Base-by-base conservation (phyloP, 169 alveolate genomes). In the Theileria orientalis region DNA sequence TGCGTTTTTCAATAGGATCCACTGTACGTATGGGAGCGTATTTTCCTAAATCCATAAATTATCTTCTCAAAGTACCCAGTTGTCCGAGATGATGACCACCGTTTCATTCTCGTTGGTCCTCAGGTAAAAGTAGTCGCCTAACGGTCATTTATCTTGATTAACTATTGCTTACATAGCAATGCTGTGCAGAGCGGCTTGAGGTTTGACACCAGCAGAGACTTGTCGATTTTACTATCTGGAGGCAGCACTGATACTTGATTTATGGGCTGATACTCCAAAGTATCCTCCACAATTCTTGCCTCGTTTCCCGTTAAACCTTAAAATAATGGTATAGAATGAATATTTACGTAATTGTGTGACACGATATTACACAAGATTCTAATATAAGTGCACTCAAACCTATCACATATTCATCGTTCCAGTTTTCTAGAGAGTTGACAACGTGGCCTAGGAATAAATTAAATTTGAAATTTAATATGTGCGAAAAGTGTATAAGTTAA, bases 41-140 rank as follows among this genome's bases (percentile, higher is more conserved):
- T 73, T 44, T 8, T 30, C 77, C 86, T 78, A 64, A 8, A 61
- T 0, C 11, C 44, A 21, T 1, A 5, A 0, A 3, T 0, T 11
- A 11, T 54, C 14, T n/a, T 21, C 13, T 11, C 11, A 1, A 47
- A 57, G 16, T 40, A 78, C 86, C 74, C 73, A 19, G 0, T 62
- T 41, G 19, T 52, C 71, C 0, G 86, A 64, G 0, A 78, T 23
- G 0, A 78, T n/a, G 11, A 70, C 69, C 8, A 71, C 74, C 1
- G 32, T 46, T 52, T 78, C 86, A 54, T 78, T 57, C 8, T 69
- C 83, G 52, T 51, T 52, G 11, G 86, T 63, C 37, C 74, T 52
- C 51, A 78, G 16, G 47, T 70, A 59, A 30, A 78, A 33, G 42
- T 78, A 33, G 47, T 78, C 86, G 37, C 86, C 86, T 78, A 47